Base-by-base conservation (phyloP, 495 filamentous ascomycete genomes). In the Penicillium waksmanii region DNA sequence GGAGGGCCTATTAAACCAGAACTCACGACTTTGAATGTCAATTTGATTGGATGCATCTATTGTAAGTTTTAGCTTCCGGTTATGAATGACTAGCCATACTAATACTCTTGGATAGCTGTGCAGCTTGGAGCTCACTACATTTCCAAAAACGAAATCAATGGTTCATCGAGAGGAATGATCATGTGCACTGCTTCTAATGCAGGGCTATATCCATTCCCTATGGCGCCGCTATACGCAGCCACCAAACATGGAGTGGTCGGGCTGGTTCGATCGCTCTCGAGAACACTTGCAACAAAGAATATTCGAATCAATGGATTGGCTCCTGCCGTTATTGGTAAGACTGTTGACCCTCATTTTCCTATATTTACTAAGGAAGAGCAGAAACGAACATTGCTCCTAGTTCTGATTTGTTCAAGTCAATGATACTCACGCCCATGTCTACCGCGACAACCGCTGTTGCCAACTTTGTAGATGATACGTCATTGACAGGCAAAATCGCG, bases 161-260 rank as follows among this genome's bases (percentile, higher is more conserved):
- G 54, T 5, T 23, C 31, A 40, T 17, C 62, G 11, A 74, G 77
- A 19, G 82, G 82, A 0, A 71, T 69, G 10, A 80, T 86, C 31
- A 75, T 85, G 43, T 86, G 83, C 70, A 85, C 82, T 3, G 77
- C 82, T 0, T 84, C 81, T 3, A 84, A 84, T 66, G 82, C 80
- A 6, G 83, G 83, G 1, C 47, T 85, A 8, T 85, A 86, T 51
- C 74, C 82, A 0, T 82, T 86, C 56, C 79, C 82, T 2, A 73
- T 79, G n/a, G 79, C 81, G 5, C 84, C 84, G 3, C 53, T 85
- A 2, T 86, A 86, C 55, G 74, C 79, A 1, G 71, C 76, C 12
- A 75, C 79, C 19, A 86, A 86, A 60, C 68, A 75, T 35, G 84
- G 73, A 15, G 69, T 86, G 2, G 66, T 85, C 17, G 78, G 77